These are phyloP conservation scores for Cryomyces minteri DNA, from an alignment of 495 filamentous ascomycete species.

Conservation along the genomic window DNA sequence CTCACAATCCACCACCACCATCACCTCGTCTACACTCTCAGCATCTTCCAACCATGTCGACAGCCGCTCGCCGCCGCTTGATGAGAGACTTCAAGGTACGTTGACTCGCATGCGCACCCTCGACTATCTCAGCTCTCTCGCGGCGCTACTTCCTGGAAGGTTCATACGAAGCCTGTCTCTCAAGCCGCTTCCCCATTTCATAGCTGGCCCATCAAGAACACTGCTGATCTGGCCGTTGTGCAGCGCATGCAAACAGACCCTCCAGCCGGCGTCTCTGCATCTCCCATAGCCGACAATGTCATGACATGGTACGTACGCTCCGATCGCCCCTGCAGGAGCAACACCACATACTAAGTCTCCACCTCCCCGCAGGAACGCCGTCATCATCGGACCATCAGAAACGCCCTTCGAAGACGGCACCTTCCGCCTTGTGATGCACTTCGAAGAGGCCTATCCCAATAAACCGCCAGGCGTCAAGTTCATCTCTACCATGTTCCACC, in stretches of 20 bases:
- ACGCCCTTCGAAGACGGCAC: slow-evolving; percentile 98
- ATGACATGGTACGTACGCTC: slow-evolving; percentile 73
- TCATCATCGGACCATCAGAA: slow-evolving; percentile 94
- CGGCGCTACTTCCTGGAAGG: neutral
- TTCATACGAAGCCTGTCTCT: no score
- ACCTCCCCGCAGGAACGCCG: slow-evolving; percentile 61
- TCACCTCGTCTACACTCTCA: neutral
- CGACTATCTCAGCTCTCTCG: neutral
- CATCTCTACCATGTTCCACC: slow-evolving; percentile 97
- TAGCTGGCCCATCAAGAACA: no score
- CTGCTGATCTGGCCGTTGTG: neutral
- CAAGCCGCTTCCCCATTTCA: no score
- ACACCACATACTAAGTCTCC: neutral
- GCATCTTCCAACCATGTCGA: slow-evolving; percentile 11
- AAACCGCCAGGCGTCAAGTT: slow-evolving; percentile 97
- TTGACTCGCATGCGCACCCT: neutral
- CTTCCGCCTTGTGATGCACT: slow-evolving; percentile 95
- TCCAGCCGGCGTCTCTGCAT: slow-evolving; percentile 90
- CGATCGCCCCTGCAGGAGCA: neutral
- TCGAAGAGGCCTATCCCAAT: slow-evolving; percentile 96
- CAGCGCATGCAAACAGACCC: slow-evolving; percentile 99
- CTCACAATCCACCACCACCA: no score
- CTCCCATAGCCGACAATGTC: slow-evolving; percentile 93
- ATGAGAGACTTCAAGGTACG: slow-evolving; percentile 17
- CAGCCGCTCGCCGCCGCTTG: slow-evolving; percentile 11